phyloP scores from a whole-genome alignment of 108 stramenopile genomes.

The Pseudonitzschia pungens region DNA sequence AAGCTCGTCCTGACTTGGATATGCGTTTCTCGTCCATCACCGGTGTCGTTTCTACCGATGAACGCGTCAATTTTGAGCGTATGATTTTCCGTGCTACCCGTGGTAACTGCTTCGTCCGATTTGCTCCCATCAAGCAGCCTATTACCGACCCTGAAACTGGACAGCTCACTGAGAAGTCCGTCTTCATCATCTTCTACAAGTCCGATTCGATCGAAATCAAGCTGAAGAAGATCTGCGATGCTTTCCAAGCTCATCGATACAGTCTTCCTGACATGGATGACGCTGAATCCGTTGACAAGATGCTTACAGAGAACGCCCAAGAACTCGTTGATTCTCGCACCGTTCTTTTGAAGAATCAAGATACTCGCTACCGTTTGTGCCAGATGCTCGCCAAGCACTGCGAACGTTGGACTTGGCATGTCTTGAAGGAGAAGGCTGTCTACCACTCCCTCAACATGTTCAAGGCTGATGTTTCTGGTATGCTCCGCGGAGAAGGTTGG shows the following conservation, averaged over 20 bases:
- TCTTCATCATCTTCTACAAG: constrained; percentile 98
- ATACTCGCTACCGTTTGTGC: constrained; percentile 90
- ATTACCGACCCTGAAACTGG: constrained; percentile 90
- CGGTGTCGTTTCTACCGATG: constrained; percentile 90
- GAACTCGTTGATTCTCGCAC: constrained; percentile 88
- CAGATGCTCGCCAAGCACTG: constrained; percentile 83
- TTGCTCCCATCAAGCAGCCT: constrained; percentile 92
- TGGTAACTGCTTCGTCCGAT: constrained; percentile 96
- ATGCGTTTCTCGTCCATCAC: constrained; percentile 96
- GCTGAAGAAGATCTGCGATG: constrained; percentile 97
- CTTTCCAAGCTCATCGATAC: constrained; percentile 95
- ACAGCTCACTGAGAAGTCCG: constrained; percentile 80
- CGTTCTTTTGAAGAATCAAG: constrained; percentile 94
- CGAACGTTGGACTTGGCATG: constrained; percentile 90
- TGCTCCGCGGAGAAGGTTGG: constrained; percentile 99
- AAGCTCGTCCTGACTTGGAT: constrained; percentile 74
- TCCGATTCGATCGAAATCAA: constrained; percentile 88
- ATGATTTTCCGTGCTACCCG: constrained; percentile 97
- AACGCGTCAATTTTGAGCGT: constrained; percentile 91
- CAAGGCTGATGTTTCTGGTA: constrained; percentile 93
- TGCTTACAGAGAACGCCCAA: constrained; percentile 87
- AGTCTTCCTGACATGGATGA: constrained; percentile 94
- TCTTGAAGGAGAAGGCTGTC: constrained; percentile 91
- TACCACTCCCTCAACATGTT: constrained; percentile 99
- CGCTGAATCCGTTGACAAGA: constrained; percentile 70